phyloP scores from a whole-genome alignment of 202 grass and related monocot species.

The Saccharum hybrid region DNA sequence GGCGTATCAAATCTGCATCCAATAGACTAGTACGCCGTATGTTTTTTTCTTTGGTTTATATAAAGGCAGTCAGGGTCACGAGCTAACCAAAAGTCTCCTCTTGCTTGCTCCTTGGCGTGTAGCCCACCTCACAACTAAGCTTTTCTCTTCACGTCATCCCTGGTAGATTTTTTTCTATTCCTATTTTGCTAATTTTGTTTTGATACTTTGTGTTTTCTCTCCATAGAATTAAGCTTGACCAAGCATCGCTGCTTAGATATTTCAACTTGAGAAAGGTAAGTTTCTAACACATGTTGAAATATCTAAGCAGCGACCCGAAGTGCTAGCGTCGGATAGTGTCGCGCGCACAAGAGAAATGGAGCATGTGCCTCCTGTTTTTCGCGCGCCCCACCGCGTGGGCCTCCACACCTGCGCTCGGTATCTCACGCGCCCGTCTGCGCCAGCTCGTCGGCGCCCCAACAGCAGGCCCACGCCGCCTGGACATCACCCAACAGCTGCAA shows the following conservation, averaged over 20 bases:
- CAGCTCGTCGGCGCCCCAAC: too few relatives aligned
- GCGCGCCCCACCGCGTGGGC: too few relatives aligned
- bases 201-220: not conserved
- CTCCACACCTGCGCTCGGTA: too few relatives aligned
- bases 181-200: not conserved
- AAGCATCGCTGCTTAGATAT: too few relatives aligned
- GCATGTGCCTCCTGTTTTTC: too few relatives aligned
- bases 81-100: constrained; percentile 13
- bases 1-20: constrained; percentile 12
- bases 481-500: too few relatives aligned
- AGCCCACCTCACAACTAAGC: not conserved
- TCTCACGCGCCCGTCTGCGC: too few relatives aligned
- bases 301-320: too few relatives aligned
- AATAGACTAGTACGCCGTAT: not conserved
- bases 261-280: not conserved
- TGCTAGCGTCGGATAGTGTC: too few relatives aligned
- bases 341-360: too few relatives aligned
- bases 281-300: not conserved
- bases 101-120: not conserved
- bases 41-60: not conserved
- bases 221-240: too few relatives aligned
- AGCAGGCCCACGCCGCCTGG: too few relatives aligned
- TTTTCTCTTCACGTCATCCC: constrained; percentile 12
- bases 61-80: constrained; percentile 33
- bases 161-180: constrained; percentile 24